phyloP scores from a whole-genome alignment of 2,329 filamentous ascomycete species.

The Colletotrichum siamense region DNA sequence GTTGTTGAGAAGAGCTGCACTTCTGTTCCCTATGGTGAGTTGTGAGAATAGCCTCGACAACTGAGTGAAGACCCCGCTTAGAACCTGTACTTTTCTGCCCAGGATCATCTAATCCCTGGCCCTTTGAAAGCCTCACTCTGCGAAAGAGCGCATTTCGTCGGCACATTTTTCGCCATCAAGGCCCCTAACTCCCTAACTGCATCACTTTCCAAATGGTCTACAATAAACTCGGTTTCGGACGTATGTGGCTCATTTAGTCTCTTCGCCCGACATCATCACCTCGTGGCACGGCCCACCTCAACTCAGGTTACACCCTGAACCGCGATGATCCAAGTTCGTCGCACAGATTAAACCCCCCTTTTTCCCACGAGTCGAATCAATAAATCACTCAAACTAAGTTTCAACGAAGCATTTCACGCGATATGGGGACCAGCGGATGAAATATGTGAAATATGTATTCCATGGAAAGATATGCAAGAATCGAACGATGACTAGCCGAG shows the following conservation, averaged over 20 bases:
- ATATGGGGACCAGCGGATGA: neutral
- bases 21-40: neutral
- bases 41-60: neutral
- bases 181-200: neutral
- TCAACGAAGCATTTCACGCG: neutral
- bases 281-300: neutral
- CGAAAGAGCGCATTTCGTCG: neutral
- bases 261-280: neutral
- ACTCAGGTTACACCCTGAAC: neutral
- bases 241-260: neutral
- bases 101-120: neutral
- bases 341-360: neutral
- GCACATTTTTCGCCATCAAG: neutral
- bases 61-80: fast-evolving
- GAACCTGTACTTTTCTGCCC: neutral
- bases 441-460: neutral
- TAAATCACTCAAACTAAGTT: neutral
- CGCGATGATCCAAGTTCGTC: neutral
- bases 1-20: neutral
- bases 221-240: neutral
- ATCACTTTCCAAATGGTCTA: neutral
- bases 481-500: neutral
- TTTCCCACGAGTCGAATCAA: neutral
- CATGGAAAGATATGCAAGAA: constrained; percentile 8
- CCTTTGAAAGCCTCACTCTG: neutral